Conservation (phyloP, 2,329 filamentous ascomycete species). For the Didymella sp. region DNA sequence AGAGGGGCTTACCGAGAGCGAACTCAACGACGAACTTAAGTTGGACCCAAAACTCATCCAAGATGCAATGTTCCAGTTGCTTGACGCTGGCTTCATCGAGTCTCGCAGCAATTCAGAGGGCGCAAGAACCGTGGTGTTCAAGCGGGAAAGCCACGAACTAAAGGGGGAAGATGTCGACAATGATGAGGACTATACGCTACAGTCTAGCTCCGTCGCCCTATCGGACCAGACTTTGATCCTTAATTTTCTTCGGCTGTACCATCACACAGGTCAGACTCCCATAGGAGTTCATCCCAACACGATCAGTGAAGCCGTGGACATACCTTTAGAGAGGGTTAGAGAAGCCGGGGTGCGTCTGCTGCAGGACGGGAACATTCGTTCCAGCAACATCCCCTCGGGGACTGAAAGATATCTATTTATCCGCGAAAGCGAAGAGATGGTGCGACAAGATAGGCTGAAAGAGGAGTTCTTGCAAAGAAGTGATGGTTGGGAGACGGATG, state of each 20-base stretch:
- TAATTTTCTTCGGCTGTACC: neutral
- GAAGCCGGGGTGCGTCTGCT: neutral
- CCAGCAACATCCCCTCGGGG: neutral
- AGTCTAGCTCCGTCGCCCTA: neutral
- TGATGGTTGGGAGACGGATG: neutral
- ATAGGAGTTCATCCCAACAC: neutral
- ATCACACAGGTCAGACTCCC: neutral
- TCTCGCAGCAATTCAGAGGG: neutral
- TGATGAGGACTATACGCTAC: neutral
- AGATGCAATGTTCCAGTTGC: neutral
- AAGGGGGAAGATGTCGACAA: neutral
- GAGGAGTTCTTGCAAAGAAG: neutral
- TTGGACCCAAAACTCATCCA: neutral
- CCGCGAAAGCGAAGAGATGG: neutral
- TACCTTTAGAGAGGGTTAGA: neutral
- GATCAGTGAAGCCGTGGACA: neutral
- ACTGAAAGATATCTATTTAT: neutral
- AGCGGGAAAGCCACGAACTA: neutral
- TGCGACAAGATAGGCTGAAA: neutral
- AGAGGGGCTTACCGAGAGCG: neutral
- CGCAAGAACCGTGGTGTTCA: neutral
- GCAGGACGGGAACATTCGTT: neutral
- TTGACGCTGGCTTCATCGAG: neutral
- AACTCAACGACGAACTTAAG: neutral
- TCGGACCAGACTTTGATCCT: neutral